Base-by-base conservation (phyloP, 2,329 filamentous ascomycete species). In the Blastomyces parvus region DNA sequence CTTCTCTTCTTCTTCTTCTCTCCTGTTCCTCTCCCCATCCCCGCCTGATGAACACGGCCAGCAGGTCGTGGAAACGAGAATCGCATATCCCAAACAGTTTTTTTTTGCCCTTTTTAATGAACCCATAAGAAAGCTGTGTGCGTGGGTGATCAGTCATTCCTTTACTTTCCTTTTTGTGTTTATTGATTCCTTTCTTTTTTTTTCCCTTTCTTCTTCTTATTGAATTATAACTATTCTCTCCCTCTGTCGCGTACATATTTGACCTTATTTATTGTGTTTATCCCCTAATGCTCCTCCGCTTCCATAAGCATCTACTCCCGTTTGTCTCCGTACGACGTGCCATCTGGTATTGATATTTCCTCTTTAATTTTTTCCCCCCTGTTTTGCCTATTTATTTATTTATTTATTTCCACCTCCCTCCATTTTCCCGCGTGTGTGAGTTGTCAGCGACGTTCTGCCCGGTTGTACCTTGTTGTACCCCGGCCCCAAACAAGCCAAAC, bases 1-100 rank as follows among this genome's bases (percentile, higher is more conserved):
- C 66, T 63, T 50, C 64, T 67, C 68, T 68, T 66, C 67, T 64
- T 68, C 66, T 64, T 68, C 66, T 63, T 72, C 67, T 68, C 66
- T 63, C 71, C 67, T 66, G 68, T 62, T 63, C 66, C 66, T 69
- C 59, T 63, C 67, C 66, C 59, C 67, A 67, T 72, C 68, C 72
- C 72, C 72, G 69, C 72, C 69, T 70, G 69, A 69, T 69, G 70
- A 73, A 70, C 70, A 69, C 67, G 58, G 63, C 66, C 63, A 48
- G 13, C 59, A 82, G 79, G 67, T 82, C 81, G 52, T 67, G 65
- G 57, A 63, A 55, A 36, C 42, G 50, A 53, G 65, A 65, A 63
- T 67, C 63, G 64, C 64, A 56, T 70, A 66, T n/a, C 66, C 64
- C 66, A 68, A 64, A 63, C 66, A 69, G 67, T 58, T 64, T 64